phyloP scores from a whole-genome alignment of 495 filamentous ascomycete genomes.

The Neurospora sp. region DNA sequence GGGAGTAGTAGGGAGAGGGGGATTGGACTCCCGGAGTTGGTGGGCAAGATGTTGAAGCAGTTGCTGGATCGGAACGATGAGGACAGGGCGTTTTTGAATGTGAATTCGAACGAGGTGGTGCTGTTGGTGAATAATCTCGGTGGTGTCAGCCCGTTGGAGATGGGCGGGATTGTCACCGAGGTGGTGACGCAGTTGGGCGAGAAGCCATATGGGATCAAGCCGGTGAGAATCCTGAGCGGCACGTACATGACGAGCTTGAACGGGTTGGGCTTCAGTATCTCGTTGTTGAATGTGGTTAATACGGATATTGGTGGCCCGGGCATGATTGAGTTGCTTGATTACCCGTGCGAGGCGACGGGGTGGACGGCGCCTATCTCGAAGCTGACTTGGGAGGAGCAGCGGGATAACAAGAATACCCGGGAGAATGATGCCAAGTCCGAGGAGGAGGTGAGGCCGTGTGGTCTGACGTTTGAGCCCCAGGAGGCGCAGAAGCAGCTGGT shows the following conservation, averaged over 20 bases:
- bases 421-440: slow-evolving; percentile 29
- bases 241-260: slow-evolving; percentile 85
- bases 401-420: slow-evolving; percentile 28
- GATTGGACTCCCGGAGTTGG: slow-evolving; percentile 56
- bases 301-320: slow-evolving; percentile 69
- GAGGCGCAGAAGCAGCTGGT: slow-evolving; percentile 49
- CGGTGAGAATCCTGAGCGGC: slow-evolving; percentile 54
- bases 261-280: slow-evolving; percentile 84
- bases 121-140: slow-evolving; percentile 90
- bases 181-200: slow-evolving; percentile 62
- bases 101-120: slow-evolving; percentile 55
- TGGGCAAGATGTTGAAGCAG: slow-evolving; percentile 70
- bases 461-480: slow-evolving; percentile 46
- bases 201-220: slow-evolving; percentile 57
- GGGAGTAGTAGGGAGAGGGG: slow-evolving; percentile 60
- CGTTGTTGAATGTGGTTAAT: slow-evolving; percentile 69
- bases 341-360: slow-evolving; percentile 72
- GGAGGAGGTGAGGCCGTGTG: slow-evolving; percentile 50
- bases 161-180: slow-evolving; percentile 83
- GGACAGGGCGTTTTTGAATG: slow-evolving; percentile 70
- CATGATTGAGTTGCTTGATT: slow-evolving; percentile 82
- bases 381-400: slow-evolving; percentile 45
- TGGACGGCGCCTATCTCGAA: slow-evolving; percentile 70
- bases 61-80: slow-evolving; percentile 68
- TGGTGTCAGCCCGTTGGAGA: slow-evolving; percentile 79